Evolutionary conservation across 1,284 basidiomycete species (phyloP), one percentile per base, ranked within the genome.

Genomic region (Fomitopsis betulina): DNA sequence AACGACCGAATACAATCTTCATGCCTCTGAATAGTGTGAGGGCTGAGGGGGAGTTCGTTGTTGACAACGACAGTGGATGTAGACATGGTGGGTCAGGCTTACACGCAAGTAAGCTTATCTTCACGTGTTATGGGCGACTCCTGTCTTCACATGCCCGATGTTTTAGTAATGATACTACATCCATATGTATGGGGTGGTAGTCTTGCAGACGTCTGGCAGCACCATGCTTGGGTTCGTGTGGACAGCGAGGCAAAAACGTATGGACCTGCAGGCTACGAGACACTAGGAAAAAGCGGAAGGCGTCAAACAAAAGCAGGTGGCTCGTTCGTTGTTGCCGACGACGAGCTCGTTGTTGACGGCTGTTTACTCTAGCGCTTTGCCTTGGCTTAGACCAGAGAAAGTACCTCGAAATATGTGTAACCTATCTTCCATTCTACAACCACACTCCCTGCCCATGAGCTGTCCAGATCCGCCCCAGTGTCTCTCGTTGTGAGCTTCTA

Each of bases 341-440:
- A 54, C 53, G 38, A 38, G 40, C 21, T 35, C 32, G 21, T 21
- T 51, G 49, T 51, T 51, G 49, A 51, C 49, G 30, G 32, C 33
- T 51, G 23, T 51, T 51, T 51, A 51, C 49, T 33, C 49, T 27
- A 51, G 49, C 49, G 49, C 49, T 32, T 51, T 35, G 35, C 49
- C 49, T 51, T 51, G 30, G 49, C 49, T 33, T 51, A 51, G 49
- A 51, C 49, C 49, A 37, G 49, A 33, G 32, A 51, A 51, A 37
- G 33, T 19, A 33, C 32, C 30, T 51, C 32, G 49, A 51, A 51
- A 51, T 47, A 47, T 51, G 49, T 32, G 25, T n/a, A 51, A 51
- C 7, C 32, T 51, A 33, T 33, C 30, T 51, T 35, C 12, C 32
- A 37, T 51, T 51, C 49, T 37, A n/a, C 49, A 51, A 51, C 49